Conservation (phyloP, 2,329 filamentous ascomycete genomes). For the Sarocladium oryzae region DNA sequence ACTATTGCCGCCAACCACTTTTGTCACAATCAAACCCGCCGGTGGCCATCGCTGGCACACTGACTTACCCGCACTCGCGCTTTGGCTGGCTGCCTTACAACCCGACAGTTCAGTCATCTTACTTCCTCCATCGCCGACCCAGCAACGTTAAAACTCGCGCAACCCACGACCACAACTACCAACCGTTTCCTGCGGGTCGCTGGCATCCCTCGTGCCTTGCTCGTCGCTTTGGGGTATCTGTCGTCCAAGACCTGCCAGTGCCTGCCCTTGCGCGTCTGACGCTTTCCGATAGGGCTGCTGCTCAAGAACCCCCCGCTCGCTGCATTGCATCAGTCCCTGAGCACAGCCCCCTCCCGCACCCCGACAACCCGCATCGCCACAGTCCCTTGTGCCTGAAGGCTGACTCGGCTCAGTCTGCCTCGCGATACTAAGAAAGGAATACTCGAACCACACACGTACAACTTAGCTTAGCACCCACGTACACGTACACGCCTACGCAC, state of each 20-base stretch:
- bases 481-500: conserved; percentile 2
- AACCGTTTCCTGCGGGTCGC: background rate
- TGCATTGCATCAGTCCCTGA: conserved; percentile 3
- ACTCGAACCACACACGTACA: background rate
- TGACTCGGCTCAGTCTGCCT: conserved; percentile 9
- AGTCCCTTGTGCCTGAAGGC: conserved; percentile 3
- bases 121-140: background rate
- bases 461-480: background rate
- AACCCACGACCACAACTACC: background rate
- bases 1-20: background rate
- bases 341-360: conserved; percentile 7
- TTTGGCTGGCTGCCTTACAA: background rate
- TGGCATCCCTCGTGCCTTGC: background rate
- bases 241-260: background rate
- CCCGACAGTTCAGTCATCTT: background rate
- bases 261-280: background rate
- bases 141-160: background rate
- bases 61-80: background rate
- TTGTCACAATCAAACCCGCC: background rate
- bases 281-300: background rate
- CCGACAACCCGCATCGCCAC: conserved; percentile 7
- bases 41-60: background rate
- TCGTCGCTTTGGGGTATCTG: background rate
- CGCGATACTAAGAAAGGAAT: conserved; percentile 5
- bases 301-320: background rate